Evolutionary conservation across 208 protist species (phyloP).

Genomic region (Porcisia hertigi): DNA sequence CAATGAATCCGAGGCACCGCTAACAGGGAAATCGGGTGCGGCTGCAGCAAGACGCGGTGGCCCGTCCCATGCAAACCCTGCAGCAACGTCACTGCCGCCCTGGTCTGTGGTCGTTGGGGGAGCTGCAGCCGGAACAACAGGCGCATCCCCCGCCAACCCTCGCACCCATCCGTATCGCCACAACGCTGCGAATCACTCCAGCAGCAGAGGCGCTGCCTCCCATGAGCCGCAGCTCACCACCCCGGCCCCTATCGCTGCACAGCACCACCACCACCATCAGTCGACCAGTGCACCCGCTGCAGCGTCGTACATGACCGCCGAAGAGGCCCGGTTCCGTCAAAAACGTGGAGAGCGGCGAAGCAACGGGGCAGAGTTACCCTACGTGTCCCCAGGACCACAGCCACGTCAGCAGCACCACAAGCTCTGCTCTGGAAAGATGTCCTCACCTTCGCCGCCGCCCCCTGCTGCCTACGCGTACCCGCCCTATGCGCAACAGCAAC

Average conservation of each 20-base stretch:
- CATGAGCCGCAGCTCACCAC: neutral
- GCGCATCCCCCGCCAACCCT: neutral
- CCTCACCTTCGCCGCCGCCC: neutral
- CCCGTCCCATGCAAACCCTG: neutral
- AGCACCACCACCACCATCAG: neutral
- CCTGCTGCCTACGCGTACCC: neutral
- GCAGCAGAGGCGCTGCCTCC: neutral
- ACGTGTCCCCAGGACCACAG: neutral
- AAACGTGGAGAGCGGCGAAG: neutral
- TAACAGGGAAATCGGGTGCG: neutral
- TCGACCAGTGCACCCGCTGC: neutral
- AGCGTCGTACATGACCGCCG: neutral
- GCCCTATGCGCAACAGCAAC: neutral
- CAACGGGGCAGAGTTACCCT: neutral
- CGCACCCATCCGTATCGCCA: neutral
- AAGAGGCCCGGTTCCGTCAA: neutral
- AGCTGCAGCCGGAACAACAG: neutral
- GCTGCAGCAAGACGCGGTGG: neutral
- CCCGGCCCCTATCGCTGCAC: neutral
- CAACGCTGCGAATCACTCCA: neutral
- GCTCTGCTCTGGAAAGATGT: neutral
- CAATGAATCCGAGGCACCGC: neutral
- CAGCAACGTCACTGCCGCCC: neutral
- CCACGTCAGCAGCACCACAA: conserved; percentile 8
- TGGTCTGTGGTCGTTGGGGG: neutral